Evolutionary conservation across 2,329 filamentous ascomycete species (phyloP), one percentile per base, ranked within the genome.

Genomic region (Tolypocladium pustulatum): DNA sequence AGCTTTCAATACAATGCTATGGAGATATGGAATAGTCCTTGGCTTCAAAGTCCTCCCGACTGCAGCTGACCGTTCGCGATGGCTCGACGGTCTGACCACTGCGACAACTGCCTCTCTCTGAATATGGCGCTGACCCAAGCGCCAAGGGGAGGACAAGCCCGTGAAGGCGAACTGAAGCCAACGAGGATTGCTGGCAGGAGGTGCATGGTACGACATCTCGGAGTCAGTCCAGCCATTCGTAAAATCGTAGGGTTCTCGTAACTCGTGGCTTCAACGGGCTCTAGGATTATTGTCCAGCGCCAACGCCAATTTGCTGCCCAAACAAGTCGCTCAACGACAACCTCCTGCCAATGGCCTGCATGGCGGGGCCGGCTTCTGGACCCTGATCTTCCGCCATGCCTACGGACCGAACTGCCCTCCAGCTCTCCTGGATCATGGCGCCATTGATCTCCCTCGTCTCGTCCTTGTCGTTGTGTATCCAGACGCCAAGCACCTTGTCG

Each of bases 401-500:
- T 12, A 66, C 67, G 32, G 69, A 63, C 27, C 71, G 67, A 2
- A 70, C 72, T 57, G 71, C 65, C 58, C 71, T 72, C 75, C 79
- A 79, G 37, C 73, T 72, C 57, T 75, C 72, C 49, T 74, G 67
- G 9, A 81, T 78, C 58, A 72, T 71, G 36, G 71, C 70, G 15
- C 69, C 72, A 57, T 76, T 77, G 55, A 70, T 64, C 56, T 73
- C 67, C 54, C 78, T 69, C 36, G 77, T 79, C 61, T 75, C 73
- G 53, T 74, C 73, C 61, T 72, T 69, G 63, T 79, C 77, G 57
- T 78, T 77, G 67, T 83, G 79, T 59, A 84, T 80, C 76, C 78
- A 84, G 7, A 85, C 66, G 2, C 81, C 82, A 55, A 83, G 65
- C 3, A 81, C 76, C 61, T 75, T 75, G 56, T 74, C 70, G 6